phyloP scores from a whole-genome alignment of 495 filamentous ascomycete species.

The Acidomyces sp. region DNA sequence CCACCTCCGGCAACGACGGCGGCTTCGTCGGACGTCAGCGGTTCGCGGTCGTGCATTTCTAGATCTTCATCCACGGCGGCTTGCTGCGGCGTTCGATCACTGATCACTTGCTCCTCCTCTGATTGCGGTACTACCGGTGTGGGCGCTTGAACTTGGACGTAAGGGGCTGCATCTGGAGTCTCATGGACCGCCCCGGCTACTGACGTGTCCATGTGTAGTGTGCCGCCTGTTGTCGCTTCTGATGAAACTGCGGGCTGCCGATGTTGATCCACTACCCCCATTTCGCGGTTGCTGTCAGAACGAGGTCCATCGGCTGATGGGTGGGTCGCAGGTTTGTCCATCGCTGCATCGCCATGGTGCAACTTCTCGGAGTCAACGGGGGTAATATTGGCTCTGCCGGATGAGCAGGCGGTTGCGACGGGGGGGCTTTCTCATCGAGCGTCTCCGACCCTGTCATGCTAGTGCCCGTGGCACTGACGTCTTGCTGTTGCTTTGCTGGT shows the following conservation, averaged over 20 bases:
- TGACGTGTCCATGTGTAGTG: constrained; percentile 14
- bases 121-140: constrained; percentile 26
- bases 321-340: constrained; percentile 18
- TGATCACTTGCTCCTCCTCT: constrained; percentile 29
- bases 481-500: constrained; percentile 23
- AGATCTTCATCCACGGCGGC: constrained; percentile 44
- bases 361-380: constrained; percentile 15
- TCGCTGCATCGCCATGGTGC: constrained; percentile 17
- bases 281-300: constrained; percentile 11
- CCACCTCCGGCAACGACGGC: constrained; percentile 13
- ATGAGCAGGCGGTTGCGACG: neutral
- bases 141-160: constrained; percentile 25
- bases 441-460: constrained; percentile 45
- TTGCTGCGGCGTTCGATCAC: constrained; percentile 35
- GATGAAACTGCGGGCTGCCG: neutral
- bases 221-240: constrained; percentile 19
- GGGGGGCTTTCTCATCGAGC: constrained; percentile 38
- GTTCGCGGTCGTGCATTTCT: constrained; percentile 45
- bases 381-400: neutral
- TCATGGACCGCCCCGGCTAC: neutral
- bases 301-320: constrained; percentile 13
- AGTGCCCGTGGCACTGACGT: constrained; percentile 38
- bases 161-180: constrained; percentile 10
- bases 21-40: constrained; percentile 27
- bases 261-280: neutral